Evolutionary conservation across 345 rosid species (phyloP), one percentile per base, ranked within the genome.

Genomic region (Salix purpurea): DNA sequence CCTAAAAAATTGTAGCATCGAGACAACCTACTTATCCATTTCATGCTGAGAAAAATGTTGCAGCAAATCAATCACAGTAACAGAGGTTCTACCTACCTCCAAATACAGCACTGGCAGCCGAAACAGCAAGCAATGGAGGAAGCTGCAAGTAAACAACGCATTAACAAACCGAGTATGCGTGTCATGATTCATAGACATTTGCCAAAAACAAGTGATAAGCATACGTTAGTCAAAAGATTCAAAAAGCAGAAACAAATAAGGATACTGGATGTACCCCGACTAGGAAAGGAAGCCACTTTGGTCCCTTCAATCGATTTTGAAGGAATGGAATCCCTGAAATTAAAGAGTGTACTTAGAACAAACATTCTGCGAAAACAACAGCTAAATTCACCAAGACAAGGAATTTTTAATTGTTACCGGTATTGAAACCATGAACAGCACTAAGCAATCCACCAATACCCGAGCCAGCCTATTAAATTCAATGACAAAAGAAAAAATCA

Each of bases 371-470:
- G 44, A 40, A 40, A 40, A 40, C 44, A 67, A 39, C 19, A 40
- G 46, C 3, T 64, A 15, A 75, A 28, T 19, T 60, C 7, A 37
- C 32, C 42, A 73, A n/a, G 4, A 67, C 10, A 60, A 75, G 75
- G 50, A 75, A 74, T 72, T 60, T 71, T 10, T 5, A 7, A 58
- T 15, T 21, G 5, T 11, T 83, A 91, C 97, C 91, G 66, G 97
- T 89, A 74, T 93, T 93, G 78, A 93, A 83, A 80, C 91, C 91
- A 83, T 93, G 88, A 74, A 92, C 89, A 30, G 94, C 95, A 85
- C 96, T 89, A 79, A 92, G 98, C 92, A 96, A 78, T 71, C 88
- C 94, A 83, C 96, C 96, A 76, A 93, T 78, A 64, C 97, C 98
- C 52, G 94, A 86, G 67, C 98, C 98, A 83, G 96, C 94, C 99